A percentile compares a stretch with the other conserved stretches of the same genome.
Evolutionary conservation across 164 flowering plant genomes (phyloP).

Genomic region (Annona cherimola): DNA sequence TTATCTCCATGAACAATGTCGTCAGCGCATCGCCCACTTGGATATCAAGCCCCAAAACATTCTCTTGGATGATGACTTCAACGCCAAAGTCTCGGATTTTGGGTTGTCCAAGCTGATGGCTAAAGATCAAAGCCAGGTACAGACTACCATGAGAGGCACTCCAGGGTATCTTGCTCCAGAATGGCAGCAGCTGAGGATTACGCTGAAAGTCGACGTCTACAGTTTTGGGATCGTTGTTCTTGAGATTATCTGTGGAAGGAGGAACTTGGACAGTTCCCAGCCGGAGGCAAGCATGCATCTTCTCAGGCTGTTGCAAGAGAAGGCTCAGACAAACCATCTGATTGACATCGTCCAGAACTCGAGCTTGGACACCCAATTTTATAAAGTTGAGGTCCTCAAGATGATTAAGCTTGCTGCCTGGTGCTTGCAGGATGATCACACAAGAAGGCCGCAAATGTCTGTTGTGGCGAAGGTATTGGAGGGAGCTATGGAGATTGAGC

Average conservation of each 20-base stretch:
- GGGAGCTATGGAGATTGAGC: constrained; percentile 8
- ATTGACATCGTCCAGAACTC: not conserved
- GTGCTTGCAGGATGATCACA: constrained; percentile 14
- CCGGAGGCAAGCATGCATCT: constrained; percentile 2
- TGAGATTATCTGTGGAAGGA: constrained; percentile 23
- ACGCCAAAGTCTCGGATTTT: constrained; percentile 25
- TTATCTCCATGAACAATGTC: constrained; percentile 26
- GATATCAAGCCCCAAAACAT: constrained; percentile 23
- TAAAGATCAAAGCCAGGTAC: constrained; percentile 17
- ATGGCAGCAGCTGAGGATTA: constrained; percentile 6
- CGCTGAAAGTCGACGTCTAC: constrained; percentile 22
- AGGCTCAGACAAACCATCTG: constrained; percentile 5
- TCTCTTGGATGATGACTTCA: constrained; percentile 14
- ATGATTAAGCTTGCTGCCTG: constrained; percentile 17
- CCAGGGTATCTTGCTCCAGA: constrained; percentile 14
- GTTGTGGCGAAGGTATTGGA: constrained; percentile 20
- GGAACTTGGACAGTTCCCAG: constrained; percentile 13
- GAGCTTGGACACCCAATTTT: not conserved
- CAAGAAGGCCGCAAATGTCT: constrained; percentile 19
- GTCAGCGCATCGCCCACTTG: constrained; percentile 16
- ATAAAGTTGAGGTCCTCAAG: constrained; percentile 12
- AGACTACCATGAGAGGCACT: constrained; percentile 14
- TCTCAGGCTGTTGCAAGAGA: constrained; percentile 9
- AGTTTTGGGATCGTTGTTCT: constrained; percentile 23
- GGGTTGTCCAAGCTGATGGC: constrained; percentile 14